These are phyloP conservation scores for Penicillium brevicompactum DNA, from an alignment of 2,329 filamentous ascomycete genomes.

Conservation along the genomic window DNA sequence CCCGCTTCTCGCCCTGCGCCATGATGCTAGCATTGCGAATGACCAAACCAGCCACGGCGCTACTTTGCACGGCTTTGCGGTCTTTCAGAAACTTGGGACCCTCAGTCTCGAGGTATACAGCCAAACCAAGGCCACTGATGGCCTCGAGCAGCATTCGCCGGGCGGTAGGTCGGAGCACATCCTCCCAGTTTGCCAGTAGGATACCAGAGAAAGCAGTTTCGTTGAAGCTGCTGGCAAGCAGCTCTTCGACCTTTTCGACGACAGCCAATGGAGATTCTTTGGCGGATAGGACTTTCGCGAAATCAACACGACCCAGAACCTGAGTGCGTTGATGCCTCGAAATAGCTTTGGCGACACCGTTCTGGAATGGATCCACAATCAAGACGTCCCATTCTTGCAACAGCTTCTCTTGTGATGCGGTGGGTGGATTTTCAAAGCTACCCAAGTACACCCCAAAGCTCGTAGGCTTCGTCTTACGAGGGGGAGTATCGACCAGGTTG, in stretches of 20 bases:
- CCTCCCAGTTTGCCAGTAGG: constrained; percentile 47
- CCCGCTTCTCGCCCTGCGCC: constrained; percentile 43
- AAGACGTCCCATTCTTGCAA: constrained; percentile 49
- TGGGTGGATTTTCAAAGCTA: constrained; percentile 36
- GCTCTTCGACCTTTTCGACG: constrained; percentile 33
- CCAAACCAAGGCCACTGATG: constrained; percentile 39
- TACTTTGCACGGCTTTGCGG: constrained; percentile 35
- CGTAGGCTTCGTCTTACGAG: constrained; percentile 27
- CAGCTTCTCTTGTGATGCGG: constrained; percentile 34
- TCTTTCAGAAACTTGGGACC: constrained; percentile 45
- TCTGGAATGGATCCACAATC: constrained; percentile 46
- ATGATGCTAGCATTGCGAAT: constrained; percentile 47
- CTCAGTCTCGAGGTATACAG: constrained; percentile 46
- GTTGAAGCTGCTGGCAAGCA: constrained; percentile 28
- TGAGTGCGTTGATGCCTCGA: constrained; percentile 19
- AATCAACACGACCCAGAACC: constrained; percentile 38
- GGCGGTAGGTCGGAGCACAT: constrained; percentile 30
- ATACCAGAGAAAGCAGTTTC: constrained; percentile 41
- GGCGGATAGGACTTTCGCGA: constrained; percentile 23
- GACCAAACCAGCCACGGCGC: constrained; percentile 41
- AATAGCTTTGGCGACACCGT: constrained; percentile 39
- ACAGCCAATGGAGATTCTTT: constrained; percentile 26
- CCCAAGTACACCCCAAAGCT: constrained; percentile 50
- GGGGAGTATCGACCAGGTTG: constrained; percentile 17
- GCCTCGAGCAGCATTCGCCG: constrained; percentile 36